These are phyloP conservation scores for Phytophthora hybrid DNA, from an alignment of 352 stramenopile genomes.

Conservation along the genomic window DNA sequence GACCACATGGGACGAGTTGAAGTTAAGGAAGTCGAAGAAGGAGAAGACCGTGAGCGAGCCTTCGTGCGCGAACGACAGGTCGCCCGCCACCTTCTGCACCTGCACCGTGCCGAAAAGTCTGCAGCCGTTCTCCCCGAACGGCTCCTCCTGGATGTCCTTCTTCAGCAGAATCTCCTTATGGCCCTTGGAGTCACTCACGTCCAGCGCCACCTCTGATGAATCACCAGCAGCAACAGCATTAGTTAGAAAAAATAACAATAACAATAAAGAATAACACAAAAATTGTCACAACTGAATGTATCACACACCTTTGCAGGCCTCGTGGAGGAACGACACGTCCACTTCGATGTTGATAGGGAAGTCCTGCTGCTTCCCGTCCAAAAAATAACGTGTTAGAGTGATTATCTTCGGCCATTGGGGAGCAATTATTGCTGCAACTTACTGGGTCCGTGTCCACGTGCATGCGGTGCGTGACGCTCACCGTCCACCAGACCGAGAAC, in stretches of 20 bases:
- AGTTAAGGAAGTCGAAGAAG: slow-evolving; percentile 90
- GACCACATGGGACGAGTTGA: slow-evolving; percentile 89
- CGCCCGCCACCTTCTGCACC: slow-evolving; percentile 84
- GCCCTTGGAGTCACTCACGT: slow-evolving; percentile 88
- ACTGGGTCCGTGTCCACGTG: slow-evolving; percentile 87
- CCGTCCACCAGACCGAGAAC: slow-evolving; percentile 87
- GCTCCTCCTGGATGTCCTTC: slow-evolving; percentile 68
- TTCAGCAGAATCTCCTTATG: slow-evolving; percentile 86
- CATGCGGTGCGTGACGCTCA: slow-evolving; percentile 88
- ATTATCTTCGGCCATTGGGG: slow-evolving; percentile 1
- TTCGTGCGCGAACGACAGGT: slow-evolving; percentile 88
- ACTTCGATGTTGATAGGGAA: slow-evolving; percentile 81
- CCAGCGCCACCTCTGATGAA: slow-evolving; percentile 73
- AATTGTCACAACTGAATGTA: background rate
- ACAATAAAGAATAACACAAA: background rate
- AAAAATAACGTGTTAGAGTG: slow-evolving; percentile 10
- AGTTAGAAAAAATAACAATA: slow-evolving; percentile 9
- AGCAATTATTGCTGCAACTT: slow-evolving; percentile 27
- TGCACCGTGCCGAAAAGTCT: slow-evolving; percentile 74
- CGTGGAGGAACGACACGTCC: slow-evolving; percentile 85
- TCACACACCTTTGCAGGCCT: slow-evolving; percentile 69
- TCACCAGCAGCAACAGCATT: background rate
- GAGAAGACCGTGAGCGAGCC: slow-evolving; percentile 89
- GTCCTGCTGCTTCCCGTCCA: slow-evolving; percentile 73
- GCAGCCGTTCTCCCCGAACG: slow-evolving; percentile 75